These are phyloP conservation scores for Candida rishiriensis DNA, from an alignment of 805 yeast genomes.

Conservation along the genomic window DNA sequence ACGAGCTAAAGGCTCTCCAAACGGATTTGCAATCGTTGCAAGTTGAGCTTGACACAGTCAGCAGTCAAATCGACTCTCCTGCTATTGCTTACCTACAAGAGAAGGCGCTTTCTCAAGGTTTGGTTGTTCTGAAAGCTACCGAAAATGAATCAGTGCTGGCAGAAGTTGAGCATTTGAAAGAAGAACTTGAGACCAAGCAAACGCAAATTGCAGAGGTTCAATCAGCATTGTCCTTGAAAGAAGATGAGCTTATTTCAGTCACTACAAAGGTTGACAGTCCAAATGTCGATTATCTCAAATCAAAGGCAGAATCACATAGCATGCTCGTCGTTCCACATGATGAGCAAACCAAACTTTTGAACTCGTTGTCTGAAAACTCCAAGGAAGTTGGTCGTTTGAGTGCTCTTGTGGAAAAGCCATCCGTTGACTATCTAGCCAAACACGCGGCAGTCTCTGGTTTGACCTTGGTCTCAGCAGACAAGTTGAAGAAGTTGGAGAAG, in stretches of 20 bases:
- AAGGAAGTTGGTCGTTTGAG: background rate
- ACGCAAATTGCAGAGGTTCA: background rate
- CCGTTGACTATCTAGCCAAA: background rate
- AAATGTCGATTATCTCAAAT: slow-evolving; percentile 26
- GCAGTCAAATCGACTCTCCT: slow-evolving; percentile 5
- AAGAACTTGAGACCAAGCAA: background rate
- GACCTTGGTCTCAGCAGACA: background rate
- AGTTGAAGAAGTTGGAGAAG: slow-evolving; percentile 1
- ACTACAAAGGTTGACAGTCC: slow-evolving; percentile 21
- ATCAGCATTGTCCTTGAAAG: background rate
- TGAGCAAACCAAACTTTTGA: slow-evolving; percentile 1
- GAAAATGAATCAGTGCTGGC: background rate
- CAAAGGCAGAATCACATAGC: slow-evolving; percentile 19
- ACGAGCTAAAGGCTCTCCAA: background rate
- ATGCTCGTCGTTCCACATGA: slow-evolving; percentile 6
- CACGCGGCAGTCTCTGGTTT: slow-evolving; percentile 1
- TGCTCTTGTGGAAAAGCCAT: background rate
- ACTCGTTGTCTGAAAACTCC: slow-evolving; percentile 1
- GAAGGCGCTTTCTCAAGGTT: slow-evolving; percentile 2
- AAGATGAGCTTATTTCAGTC: slow-evolving; percentile 6
- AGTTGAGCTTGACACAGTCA: background rate
- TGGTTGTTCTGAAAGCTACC: slow-evolving; percentile 2
- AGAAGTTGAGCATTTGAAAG: background rate
- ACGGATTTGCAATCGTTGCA: too few relatives aligned
- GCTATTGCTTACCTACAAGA: slow-evolving; percentile 4